These are phyloP conservation scores for Circinella minor DNA, from an alignment of 371 early-diverging fungal species.

Conservation along the genomic window DNA sequence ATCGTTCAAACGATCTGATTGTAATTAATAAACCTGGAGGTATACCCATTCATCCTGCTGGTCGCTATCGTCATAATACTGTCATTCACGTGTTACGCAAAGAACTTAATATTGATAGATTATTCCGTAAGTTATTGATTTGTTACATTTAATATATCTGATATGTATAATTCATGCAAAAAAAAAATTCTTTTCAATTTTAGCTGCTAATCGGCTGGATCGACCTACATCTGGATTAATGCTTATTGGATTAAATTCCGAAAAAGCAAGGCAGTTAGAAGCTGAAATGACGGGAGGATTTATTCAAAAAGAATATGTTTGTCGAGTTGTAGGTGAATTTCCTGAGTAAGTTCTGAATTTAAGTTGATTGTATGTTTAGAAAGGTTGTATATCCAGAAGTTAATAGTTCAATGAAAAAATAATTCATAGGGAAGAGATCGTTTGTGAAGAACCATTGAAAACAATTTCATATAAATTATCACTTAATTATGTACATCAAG, in stretches of 20 bases:
- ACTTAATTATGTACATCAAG: slow-evolving; percentile 79
- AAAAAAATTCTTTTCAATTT: not conserved
- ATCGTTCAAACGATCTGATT: slow-evolving; percentile 67
- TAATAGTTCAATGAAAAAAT: no score
- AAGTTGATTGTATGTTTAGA: no score
- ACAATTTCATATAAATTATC: slow-evolving; percentile 85
- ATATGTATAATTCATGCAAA: not conserved
- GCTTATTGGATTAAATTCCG: slow-evolving; percentile 73
- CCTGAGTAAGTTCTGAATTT: slow-evolving; percentile 59
- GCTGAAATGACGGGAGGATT: slow-evolving; percentile 63
- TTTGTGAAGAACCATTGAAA: slow-evolving; percentile 81
- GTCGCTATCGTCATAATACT: slow-evolving; percentile 84
- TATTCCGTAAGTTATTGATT: slow-evolving; percentile 70
- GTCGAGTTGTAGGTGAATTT: slow-evolving; percentile 87
- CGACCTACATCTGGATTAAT: slow-evolving; percentile 92
- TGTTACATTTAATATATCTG: not conserved
- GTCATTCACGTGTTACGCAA: slow-evolving; percentile 77
- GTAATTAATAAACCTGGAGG: slow-evolving; percentile 91
- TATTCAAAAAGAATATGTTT: slow-evolving; percentile 87
- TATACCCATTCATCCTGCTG: slow-evolving; percentile 88
- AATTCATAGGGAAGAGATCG: slow-evolving; percentile 42
- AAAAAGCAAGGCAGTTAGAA: slow-evolving; percentile 67
- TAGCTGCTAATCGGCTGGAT: slow-evolving; percentile 90
- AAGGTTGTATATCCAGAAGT: no score
- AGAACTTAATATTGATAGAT: slow-evolving; percentile 60